These are phyloP conservation scores for Huntiella omanensis DNA, from an alignment of 2,329 filamentous ascomycete genomes.

Conservation along the genomic window DNA sequence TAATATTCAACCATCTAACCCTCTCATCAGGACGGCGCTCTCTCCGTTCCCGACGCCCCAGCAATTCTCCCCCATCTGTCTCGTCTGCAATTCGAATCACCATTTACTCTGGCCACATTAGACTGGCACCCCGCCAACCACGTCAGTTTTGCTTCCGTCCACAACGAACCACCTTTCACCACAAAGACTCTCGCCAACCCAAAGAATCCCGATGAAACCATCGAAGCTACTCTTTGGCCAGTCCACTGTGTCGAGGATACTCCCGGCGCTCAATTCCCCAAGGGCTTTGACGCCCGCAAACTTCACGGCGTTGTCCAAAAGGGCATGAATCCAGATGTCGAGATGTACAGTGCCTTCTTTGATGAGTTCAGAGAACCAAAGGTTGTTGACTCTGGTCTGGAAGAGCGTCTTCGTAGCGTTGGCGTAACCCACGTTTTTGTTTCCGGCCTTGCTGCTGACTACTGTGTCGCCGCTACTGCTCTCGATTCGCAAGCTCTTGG, in stretches of 20 bases:
- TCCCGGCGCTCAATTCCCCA: constrained; percentile 51
- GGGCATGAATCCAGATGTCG: constrained; percentile 52
- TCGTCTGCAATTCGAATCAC: constrained; percentile 39
- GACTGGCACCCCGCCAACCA: constrained; percentile 77
- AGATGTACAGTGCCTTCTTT: constrained; percentile 90
- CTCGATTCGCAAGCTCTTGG: constrained; percentile 58
- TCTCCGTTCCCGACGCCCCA: constrained; percentile 61
- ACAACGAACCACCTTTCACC: constrained; percentile 48
- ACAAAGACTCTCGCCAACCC: constrained; percentile 48
- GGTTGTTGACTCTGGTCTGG: constrained; percentile 45
- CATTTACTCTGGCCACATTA: constrained; percentile 55
- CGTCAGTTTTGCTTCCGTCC: constrained; percentile 70
- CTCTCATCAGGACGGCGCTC: constrained; percentile 44
- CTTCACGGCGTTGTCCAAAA: constrained; percentile 60
- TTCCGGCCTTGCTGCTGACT: constrained; percentile 74
- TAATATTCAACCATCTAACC: background rate
- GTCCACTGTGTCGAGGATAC: constrained; percentile 69
- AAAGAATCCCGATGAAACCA: constrained; percentile 38
- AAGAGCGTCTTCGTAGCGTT: constrained; percentile 31
- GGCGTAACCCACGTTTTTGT: constrained; percentile 58
- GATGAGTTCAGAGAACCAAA: constrained; percentile 51
- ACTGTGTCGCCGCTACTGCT: constrained; percentile 70
- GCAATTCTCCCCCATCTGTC: constrained; percentile 55
- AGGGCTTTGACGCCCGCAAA: constrained; percentile 42
- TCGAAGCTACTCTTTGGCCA: constrained; percentile 65